Evolutionary conservation across 257 asterid species (phyloP), one percentile per base, ranked within the genome.

Genomic region (Solanum paucissectum): DNA sequence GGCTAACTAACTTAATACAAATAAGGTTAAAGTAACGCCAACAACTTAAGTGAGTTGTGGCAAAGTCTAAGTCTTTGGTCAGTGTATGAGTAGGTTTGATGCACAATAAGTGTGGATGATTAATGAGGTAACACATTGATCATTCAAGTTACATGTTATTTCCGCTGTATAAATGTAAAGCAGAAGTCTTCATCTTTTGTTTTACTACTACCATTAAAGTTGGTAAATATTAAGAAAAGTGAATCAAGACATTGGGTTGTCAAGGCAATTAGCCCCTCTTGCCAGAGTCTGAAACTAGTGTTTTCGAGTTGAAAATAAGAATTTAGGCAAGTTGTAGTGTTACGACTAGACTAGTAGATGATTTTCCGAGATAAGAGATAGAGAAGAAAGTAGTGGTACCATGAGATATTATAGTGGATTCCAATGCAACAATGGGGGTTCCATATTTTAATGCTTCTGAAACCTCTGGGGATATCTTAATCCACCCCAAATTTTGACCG

Each of bases 401-500:
- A 91, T 97, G 99, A 90, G 98, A 92, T 85, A 97, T 97, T 34
- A 97, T 94, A 40, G 99, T 95, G 76, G 99, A 97, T 90, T 97
- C 99, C 77, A 97, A 98, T 88, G 99, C 99, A 90, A 97, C 99
- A 86, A 97, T 96, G 5, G 98, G 92, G 86, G 87, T 91, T 40
- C 98, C 95, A 73, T 66, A 69, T n/a, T 94, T 91, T 88, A 97
- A 90, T 86, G 99, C 99, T 89, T 93, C 96, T n/a, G 95, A 90
- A 91, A 97, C 99, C 95, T 93, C 92, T 9, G 86, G 84, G 13
- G 97, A 94, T 86, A 94, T 86, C 94, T 95, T 97, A 55, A 95
- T 72, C 23, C 86, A 38, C 75, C 55, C 88, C 42, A 81, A 29
- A 29, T 27, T 49, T 29, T 49, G 18, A 81, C 69, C 85, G 29